Percentiles rank a stretch among this genome's conserved stretches.
These are phyloP conservation scores for Pulveroboletus frians DNA, from an alignment of 768 basidiomycete species.

Conservation along the genomic window DNA sequence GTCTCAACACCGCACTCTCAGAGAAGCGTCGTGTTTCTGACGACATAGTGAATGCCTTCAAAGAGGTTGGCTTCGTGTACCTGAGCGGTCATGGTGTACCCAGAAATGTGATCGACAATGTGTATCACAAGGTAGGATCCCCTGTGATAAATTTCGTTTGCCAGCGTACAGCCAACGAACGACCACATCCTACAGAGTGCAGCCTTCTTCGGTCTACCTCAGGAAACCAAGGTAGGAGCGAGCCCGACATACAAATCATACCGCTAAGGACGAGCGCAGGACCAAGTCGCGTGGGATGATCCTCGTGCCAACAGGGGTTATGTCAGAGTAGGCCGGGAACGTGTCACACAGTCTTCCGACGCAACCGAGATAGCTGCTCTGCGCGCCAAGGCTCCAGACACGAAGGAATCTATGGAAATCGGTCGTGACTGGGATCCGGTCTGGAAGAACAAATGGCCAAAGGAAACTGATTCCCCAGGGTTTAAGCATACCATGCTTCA, in stretches of 20 bases:
- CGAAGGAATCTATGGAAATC: conserved; percentile 86
- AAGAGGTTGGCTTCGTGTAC: conserved; percentile 77
- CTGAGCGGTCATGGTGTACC: conserved; percentile 69
- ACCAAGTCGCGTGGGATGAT: conserved; percentile 73
- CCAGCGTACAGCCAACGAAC: background rate
- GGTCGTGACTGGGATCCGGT: conserved; percentile 75
- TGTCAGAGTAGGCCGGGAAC: conserved; percentile 75
- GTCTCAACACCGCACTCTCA: conserved; percentile 39
- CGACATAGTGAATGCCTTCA: conserved; percentile 71
- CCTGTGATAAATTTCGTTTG: conserved; percentile 1
- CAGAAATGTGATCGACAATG: conserved; percentile 46
- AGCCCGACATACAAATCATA: background rate
- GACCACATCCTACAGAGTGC: conserved; percentile 48
- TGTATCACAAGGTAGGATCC: conserved; percentile 56
- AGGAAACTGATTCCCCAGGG: conserved; percentile 51
- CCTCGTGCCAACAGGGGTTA: conserved; percentile 84
- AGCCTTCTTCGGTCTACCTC: conserved; percentile 66
- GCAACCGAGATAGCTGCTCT: conserved; percentile 67
- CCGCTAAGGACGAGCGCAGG: conserved; percentile 31
- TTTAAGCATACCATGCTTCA: conserved; percentile 71
- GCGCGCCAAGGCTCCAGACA: conserved; percentile 72
- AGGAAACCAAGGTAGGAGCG: conserved; percentile 49
- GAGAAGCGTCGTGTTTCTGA: conserved; percentile 62
- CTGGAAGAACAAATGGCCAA: conserved; percentile 82
- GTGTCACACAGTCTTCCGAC: conserved; percentile 69